Percentiles rank a stretch among this genome's conserved stretches.
These are phyloP conservation scores for Mallotus nudiflorus DNA, from an alignment of 345 rosid species.

Conservation along the genomic window DNA sequence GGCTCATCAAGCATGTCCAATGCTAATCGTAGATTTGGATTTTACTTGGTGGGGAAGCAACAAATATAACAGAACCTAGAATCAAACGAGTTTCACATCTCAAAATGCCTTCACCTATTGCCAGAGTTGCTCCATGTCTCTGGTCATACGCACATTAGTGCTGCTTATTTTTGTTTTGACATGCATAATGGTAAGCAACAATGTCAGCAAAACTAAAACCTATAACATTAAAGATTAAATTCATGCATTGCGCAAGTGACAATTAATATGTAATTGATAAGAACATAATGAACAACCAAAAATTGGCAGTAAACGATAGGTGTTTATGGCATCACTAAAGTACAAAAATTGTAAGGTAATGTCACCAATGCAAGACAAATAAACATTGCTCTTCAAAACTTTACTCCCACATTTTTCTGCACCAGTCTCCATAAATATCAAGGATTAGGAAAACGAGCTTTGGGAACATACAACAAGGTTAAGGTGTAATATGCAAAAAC, in stretches of 20 bases:
- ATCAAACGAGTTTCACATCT: neutral
- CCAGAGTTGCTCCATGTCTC: neutral
- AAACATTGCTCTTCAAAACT: conserved; percentile 17
- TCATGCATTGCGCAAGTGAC: neutral
- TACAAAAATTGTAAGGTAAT: conserved; percentile 1
- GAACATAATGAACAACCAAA: neutral
- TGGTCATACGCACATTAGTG: neutral
- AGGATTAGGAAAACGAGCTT: conserved; percentile 31
- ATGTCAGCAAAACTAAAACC: neutral
- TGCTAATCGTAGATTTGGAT: too few species aligned
- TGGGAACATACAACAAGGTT: conserved; percentile 19
- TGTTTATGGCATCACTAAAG: neutral
- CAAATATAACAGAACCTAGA: neutral
- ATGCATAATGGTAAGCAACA: too few species aligned
- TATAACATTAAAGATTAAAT: neutral
- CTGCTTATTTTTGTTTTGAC: too few species aligned
- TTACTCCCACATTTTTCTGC: conserved; percentile 22
- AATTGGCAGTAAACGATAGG: neutral
- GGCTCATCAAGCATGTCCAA: neutral
- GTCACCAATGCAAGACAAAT: neutral
- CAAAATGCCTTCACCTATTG: neutral
- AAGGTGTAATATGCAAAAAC: conserved; percentile 16
- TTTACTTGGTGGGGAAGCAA: neutral
- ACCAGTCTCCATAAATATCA: conserved; percentile 23
- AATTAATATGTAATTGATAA: neutral